Base-by-base conservation (phyloP, 495 filamentous ascomycete species). In the Parathielavia hyrcaniae region DNA sequence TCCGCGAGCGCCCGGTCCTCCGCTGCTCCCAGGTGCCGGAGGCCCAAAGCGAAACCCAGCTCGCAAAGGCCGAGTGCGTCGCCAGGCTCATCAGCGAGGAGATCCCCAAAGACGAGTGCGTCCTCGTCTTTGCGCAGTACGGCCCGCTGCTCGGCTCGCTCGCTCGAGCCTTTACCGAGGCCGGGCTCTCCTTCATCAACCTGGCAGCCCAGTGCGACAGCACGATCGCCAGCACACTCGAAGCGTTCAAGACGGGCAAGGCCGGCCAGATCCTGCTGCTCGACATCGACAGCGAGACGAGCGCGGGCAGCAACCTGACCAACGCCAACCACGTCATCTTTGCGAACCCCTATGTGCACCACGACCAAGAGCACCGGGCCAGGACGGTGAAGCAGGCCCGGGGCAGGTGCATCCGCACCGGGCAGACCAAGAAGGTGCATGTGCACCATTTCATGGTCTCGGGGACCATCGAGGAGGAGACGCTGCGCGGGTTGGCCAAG, bases 291-390 rank as follows among this genome's bases (percentile, higher is more conserved):
- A 75, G 77, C 55, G 81, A 80, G n/a, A 76, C 79, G 50, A 82
- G 88, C 17, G 81, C 88, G 10, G 90, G 90, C 32, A 68, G 80
- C 19, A 95, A 95, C 64, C 72, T 93, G 3, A 83, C 84, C 48
- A 78, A 79, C 40, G 87, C 88, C 0, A 91, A 88, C 55, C 89
- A 93, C 59, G 74, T 91, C 35, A 79, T 95, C 50, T 92, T 95
- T 66, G 69, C 86, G 12, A 79, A 78, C 0, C 88, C 89, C 2
- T 72, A 85, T 3, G 70, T 79, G 0, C 61, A 73, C 6, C 52
- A 34, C 10, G 75, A 79, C 1, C 77, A 86, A 49, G 73, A 83
- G 30, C 71, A 79, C 13, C 91, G 85, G 60, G 73, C 83, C 1
- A 73, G 78, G 3, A 71, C 70, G 4, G 84, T 87, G 75, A 82